Base-by-base conservation (phyloP, 1,139 yeast species). In the Saccharomycopsis phalli region DNA sequence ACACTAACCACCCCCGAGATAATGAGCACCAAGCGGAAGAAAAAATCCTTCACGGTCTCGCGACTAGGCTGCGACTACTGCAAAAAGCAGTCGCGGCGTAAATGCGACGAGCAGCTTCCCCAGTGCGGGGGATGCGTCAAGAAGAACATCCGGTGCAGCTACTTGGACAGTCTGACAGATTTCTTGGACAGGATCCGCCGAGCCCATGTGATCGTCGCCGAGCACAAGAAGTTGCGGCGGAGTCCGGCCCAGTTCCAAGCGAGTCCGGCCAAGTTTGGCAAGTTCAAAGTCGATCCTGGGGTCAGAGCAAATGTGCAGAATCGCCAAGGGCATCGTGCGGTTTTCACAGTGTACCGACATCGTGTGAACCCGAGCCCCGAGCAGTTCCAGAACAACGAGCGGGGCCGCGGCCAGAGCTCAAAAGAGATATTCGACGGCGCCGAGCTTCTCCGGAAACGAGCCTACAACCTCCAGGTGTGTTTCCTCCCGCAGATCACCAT, bases 41-140 rank as follows among this genome's bases (percentile, higher is more conserved):
- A 42, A 28, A 38, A 39, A 20, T 39, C 43, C 3, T 42, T 42
- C 29, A 30, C 36, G n/a, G 43, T 43, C 21, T 36, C 40, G 3
- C 30, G 31, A 17, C 19, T 42, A 3, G 45, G 45, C 14, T 42
- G 45, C 17, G 40, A 34, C 29, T 14, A 39, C 20, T 42, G 45
- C 39, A 42, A 42, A 22, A 42, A 38, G 17, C 40, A 25, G n/a
- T 39, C 40, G n/a, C 4, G 40, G 19, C 20, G 42, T 10, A 42
- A 42, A 20, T 42, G 45, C 31, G 45, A 42, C 27, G 45, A 42
- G 29, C 26, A 19, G 23, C 26, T 42, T 7, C 45, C 43, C 8
- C 30, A 27, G 11, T 42, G 45, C 25, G 28, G 16, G 7, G 20
- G 34, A 7, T 42, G 45, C 30, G 20, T n/a, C 13, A 42, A 39